Evolutionary conservation across 2,329 filamentous ascomycete genomes (phyloP).

Genomic region (Stemphylium vesicarium): DNA sequence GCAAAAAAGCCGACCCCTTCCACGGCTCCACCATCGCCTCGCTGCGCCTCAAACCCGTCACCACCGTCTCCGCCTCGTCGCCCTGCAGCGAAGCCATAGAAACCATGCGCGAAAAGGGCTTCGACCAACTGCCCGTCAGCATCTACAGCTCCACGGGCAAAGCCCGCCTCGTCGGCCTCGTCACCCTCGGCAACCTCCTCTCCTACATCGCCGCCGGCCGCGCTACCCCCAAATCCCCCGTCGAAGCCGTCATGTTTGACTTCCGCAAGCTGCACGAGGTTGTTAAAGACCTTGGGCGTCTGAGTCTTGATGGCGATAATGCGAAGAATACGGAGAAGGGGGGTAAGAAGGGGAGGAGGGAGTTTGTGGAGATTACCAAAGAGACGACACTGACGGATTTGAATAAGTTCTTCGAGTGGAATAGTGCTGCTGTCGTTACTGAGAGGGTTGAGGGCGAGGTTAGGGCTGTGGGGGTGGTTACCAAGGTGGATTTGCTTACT

Average conservation of each 20-base stretch:
- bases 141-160: constrained; percentile 61
- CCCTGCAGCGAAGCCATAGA: constrained; percentile 88
- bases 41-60: constrained; percentile 91
- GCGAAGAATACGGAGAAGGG: constrained; percentile 23
- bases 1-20: constrained; percentile 69
- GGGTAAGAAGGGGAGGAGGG: constrained; percentile 51
- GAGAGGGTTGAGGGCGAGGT: constrained; percentile 67
- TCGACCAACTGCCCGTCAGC: constrained; percentile 95
- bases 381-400: constrained; percentile 84
- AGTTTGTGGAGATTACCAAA: constrained; percentile 92
- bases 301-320: constrained; percentile 38
- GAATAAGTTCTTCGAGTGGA: constrained; percentile 97
- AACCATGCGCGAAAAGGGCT: constrained; percentile 97
- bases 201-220: constrained; percentile 87
- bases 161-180: constrained; percentile 81
- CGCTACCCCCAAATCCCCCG: constrained; percentile 73
- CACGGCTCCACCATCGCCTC: constrained; percentile 78
- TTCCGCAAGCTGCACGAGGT: constrained; percentile 88
- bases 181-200: constrained; percentile 93
- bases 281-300: constrained; percentile 71
- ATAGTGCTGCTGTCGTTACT: constrained; percentile 92
- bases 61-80: constrained; percentile 75
- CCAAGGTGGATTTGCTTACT: constrained; percentile 92
- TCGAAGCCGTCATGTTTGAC: constrained; percentile 95
- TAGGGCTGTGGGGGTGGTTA: constrained; percentile 88